Evolutionary conservation across 2,329 filamentous ascomycete genomes (phyloP), one percentile per base, ranked within the genome.

Genomic region (Neofusicoccum parvum): DNA sequence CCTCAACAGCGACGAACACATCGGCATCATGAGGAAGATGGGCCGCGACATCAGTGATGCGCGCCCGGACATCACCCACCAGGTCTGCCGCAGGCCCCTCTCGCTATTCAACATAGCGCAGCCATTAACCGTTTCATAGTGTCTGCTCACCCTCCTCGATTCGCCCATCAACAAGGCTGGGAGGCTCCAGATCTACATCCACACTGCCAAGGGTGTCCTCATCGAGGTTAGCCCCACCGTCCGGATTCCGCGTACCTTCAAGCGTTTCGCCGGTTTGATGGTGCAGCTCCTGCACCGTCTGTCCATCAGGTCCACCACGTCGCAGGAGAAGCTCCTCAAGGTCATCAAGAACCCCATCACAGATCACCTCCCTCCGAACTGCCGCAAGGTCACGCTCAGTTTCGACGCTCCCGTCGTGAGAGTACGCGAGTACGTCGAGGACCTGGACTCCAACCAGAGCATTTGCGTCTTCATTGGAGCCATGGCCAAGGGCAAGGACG

Each of bases 1-100:
- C 62, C 88, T 99, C 74, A 99, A 99, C 85, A 97, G 94, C 80
- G 95, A 99, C 76, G 95, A 99, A 81, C 95, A 99, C 78, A 99
- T 99, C 72, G 95, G 95, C 68, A 91, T 98, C 70, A 97, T 99
- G 93, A 90, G 95, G 75, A 99, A 98, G 85, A 98, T 98, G 94
- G 96, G 96, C 78, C 87, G 95, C 72, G 95, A 99, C 78, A 98
- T 99, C 70, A 97, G 94, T 78, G 95, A 99, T 80, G 95, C 95
- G 67, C 89, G 95, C 72, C 95, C 95, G 50, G 95, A 99, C 80
- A 99, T 99, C 74, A 97, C 95, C 51, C 95, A 99, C 79, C 95
- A 98, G 92, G 94, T 97, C 83, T 75, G 87, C 36, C 12, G 17
- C 37, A 34, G 37, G 23, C 27, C 41, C 41, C 20, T 17, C 56